phyloP scores from a whole-genome alignment of 371 early-diverging fungal species.

The Apophysomyces elegans region DNA sequence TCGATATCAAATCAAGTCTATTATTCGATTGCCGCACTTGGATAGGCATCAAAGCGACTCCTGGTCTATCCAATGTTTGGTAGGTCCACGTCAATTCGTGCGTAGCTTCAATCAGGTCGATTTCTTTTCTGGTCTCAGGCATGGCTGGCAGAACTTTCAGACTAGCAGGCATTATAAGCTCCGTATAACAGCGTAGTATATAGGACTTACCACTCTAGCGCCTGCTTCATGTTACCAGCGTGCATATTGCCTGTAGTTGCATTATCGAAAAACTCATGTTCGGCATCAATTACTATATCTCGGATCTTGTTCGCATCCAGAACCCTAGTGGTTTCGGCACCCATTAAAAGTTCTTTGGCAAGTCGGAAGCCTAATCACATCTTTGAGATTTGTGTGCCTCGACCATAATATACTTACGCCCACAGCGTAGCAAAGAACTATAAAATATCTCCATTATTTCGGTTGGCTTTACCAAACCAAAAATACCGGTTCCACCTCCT shows the following conservation, averaged over 20 bases:
- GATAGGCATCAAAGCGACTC: conserved; percentile 70
- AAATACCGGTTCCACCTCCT: conserved; percentile 53
- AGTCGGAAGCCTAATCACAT: conserved; percentile 60
- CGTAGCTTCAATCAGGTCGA: conserved; percentile 77
- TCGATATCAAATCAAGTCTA: conserved; percentile 67
- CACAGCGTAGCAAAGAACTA: conserved; percentile 68
- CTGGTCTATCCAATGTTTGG: conserved; percentile 56
- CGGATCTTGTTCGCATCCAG: conserved; percentile 62
- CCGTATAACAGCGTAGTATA: neutral
- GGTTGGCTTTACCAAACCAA: conserved; percentile 54
- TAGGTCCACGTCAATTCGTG: conserved; percentile 65
- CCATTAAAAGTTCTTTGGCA: conserved; percentile 66
- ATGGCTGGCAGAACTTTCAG: conserved; percentile 69
- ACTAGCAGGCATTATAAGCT: conserved; percentile 32
- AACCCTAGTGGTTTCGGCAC: conserved; percentile 47
- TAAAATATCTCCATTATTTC: conserved; percentile 73
- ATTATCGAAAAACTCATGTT: conserved; percentile 80
- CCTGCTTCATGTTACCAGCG: conserved; percentile 72
- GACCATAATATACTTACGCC: conserved; percentile 54
- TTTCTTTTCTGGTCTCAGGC: conserved; percentile 62
- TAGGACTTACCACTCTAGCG: conserved; percentile 69
- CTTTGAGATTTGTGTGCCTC: neutral
- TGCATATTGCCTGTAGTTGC: conserved; percentile 71
- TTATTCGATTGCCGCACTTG: conserved; percentile 72
- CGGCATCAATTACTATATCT: conserved; percentile 70